Percentiles rank a stretch among this genome's conserved stretches.
These are phyloP conservation scores for Ramularia endophylla DNA, from an alignment of 2,329 filamentous ascomycete species.

Conservation along the genomic window DNA sequence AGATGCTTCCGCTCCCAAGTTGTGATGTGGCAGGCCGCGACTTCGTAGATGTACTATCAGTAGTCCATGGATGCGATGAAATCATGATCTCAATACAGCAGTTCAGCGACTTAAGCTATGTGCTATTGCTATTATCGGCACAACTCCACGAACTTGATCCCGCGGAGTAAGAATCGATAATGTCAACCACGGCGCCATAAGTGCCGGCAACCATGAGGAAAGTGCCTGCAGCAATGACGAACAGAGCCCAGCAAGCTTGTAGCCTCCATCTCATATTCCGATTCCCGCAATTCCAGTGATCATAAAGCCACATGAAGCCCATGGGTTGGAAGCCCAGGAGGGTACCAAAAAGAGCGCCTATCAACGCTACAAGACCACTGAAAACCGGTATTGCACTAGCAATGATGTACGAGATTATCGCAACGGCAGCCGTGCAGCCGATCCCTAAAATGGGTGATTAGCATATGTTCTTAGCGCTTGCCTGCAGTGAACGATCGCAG, in stretches of 20 bases:
- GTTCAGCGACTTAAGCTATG: too few species aligned
- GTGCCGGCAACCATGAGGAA: slow-evolving; percentile 43
- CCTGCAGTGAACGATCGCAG: too few species aligned
- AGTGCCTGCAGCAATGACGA: slow-evolving; percentile 33
- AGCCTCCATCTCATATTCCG: slow-evolving; percentile 14
- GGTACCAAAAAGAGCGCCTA: slow-evolving; percentile 24
- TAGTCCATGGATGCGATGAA: too few species aligned
- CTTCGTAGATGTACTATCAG: too few species aligned
- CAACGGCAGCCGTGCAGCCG: slow-evolving; percentile 12
- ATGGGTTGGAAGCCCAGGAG: slow-evolving; percentile 26
- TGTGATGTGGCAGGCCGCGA: too few species aligned
- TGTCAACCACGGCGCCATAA: slow-evolving; percentile 39
- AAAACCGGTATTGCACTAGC: slow-evolving; percentile 25
- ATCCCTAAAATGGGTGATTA: too few species aligned
- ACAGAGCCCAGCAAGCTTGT: slow-evolving; percentile 20
- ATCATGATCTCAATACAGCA: too few species aligned
- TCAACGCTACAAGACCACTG: slow-evolving; percentile 19
- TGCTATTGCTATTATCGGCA: slow-evolving; percentile 6
- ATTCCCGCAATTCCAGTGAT: slow-evolving; percentile 33
- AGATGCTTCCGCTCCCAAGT: slow-evolving; percentile 6
- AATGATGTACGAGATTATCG: slow-evolving; percentile 23
- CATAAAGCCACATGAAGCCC: slow-evolving; percentile 41
- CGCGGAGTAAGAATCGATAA: slow-evolving; percentile 34
- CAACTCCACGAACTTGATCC: slow-evolving; percentile 2
- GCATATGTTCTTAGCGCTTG: too few species aligned